Conservation (phyloP, 352 stramenopile species). For the Globisporangium lucens region DNA sequence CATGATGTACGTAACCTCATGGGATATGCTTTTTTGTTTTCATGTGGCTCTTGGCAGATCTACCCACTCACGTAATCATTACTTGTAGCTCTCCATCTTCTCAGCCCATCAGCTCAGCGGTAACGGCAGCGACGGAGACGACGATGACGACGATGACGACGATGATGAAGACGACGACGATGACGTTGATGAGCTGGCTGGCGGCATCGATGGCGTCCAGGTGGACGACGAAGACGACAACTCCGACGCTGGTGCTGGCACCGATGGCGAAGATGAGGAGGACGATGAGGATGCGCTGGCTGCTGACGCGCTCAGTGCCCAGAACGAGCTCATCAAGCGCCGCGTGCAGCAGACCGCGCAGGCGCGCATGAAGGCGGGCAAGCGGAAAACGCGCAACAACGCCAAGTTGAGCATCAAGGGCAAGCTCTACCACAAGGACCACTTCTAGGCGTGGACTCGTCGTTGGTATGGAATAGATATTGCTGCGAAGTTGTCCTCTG, state of each 20-base stretch:
- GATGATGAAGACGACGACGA: constrained; percentile 33
- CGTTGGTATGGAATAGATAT: constrained; percentile 5
- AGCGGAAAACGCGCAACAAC: constrained; percentile 68
- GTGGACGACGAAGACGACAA: constrained; percentile 26
- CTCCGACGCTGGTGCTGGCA: constrained; percentile 17
- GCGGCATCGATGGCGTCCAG: constrained; percentile 34
- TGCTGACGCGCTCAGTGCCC: constrained; percentile 38
- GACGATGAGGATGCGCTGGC: constrained; percentile 17
- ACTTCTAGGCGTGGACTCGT: constrained; percentile 43
- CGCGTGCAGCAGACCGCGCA: constrained; percentile 72
- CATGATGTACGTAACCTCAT: constrained; percentile 41
- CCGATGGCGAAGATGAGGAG: constrained; percentile 14
- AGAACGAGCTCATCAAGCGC: constrained; percentile 80
- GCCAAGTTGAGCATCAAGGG: constrained; percentile 88
- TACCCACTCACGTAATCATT: not conserved
- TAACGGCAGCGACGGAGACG: constrained; percentile 34
- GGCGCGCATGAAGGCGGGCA: constrained; percentile 49
- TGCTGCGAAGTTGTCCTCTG: not conserved
- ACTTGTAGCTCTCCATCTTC: constrained; percentile 71
- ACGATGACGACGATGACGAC: constrained; percentile 44
- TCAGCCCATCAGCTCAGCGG: constrained; percentile 55
- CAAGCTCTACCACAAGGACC: constrained; percentile 77
- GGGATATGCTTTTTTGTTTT: no score
- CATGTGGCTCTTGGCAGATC: not conserved
- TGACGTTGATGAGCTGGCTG: constrained; percentile 33